Evolutionary conservation across 805 yeast species (phyloP).

Genomic region (Candida ovalis): DNA sequence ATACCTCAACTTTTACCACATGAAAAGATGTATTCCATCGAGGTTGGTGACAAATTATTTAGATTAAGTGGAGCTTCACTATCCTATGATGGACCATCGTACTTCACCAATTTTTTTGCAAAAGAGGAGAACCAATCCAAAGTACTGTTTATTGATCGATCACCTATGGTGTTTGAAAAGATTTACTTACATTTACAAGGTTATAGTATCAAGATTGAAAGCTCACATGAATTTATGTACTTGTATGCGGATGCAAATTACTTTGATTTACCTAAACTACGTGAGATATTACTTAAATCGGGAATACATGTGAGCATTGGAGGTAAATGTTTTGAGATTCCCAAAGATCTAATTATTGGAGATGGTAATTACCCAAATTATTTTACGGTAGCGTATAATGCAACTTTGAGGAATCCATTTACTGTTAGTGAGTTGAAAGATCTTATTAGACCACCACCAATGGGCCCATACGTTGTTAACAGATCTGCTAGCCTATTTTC

Average conservation of each 20-base stretch:
- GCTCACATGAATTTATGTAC: conserved; percentile 59
- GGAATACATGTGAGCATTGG: conserved; percentile 61
- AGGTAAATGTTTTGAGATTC: conserved; percentile 52
- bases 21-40: conserved; percentile 63
- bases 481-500: conserved; percentile 53
- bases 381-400: conserved; percentile 59
- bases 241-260: conserved; percentile 69
- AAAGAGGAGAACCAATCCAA: conserved; percentile 34
- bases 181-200: conserved; percentile 79
- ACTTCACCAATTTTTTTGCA: conserved; percentile 70
- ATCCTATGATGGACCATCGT: conserved; percentile 84
- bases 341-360: conserved; percentile 47
- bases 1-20: conserved; percentile 61
- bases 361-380: conserved; percentile 78
- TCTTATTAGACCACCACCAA: conserved; percentile 75
- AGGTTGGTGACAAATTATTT: conserved; percentile 63
- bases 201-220: conserved; percentile 57
- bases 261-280: conserved; percentile 59
- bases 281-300: conserved; percentile 43
- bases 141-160: conserved; percentile 66
- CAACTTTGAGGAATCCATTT: conserved; percentile 36
- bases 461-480: conserved; percentile 48
- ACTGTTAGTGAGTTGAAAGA: conserved; percentile 35
- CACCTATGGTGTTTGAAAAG: conserved; percentile 61
- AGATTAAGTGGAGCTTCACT: conserved; percentile 78